phyloP scores from a whole-genome alignment of 257 asterid species.

The Lithospermum erythrorhizon region DNA sequence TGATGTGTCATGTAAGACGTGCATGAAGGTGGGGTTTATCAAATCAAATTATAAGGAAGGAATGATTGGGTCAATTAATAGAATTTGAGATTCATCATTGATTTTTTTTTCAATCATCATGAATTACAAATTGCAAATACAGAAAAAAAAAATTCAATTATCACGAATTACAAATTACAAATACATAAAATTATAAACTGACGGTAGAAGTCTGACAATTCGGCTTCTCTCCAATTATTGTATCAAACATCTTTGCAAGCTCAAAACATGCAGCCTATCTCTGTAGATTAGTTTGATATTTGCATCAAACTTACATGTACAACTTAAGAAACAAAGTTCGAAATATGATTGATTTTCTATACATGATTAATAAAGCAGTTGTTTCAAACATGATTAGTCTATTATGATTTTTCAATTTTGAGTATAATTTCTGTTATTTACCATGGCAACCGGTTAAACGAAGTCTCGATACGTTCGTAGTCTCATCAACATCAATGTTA shows the following conservation, averaged over 20 bases:
- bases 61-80: background rate
- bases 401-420: background rate
- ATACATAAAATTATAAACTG: no score
- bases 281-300: background rate
- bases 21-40: background rate
- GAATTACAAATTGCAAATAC: no score
- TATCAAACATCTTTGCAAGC: no score
- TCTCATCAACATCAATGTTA: no score
- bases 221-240: no score
- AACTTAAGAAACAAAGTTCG: background rate
- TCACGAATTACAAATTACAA: no score
- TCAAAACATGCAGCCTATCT: background rate
- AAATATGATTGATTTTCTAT: background rate
- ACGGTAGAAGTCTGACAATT: no score
- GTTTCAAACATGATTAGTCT: no score
- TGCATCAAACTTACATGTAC: constrained; percentile 6
- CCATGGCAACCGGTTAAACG: background rate
- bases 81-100: background rate
- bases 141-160: no score
- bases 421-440: background rate
- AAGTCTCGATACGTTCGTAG: no score
- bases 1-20: background rate
- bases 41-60: background rate
- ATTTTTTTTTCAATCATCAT: no score
- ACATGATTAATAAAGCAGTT: no score